Evolutionary conservation across 2,329 filamentous ascomycete genomes (phyloP).

Genomic region (Pseudopyricularia javanii): DNA sequence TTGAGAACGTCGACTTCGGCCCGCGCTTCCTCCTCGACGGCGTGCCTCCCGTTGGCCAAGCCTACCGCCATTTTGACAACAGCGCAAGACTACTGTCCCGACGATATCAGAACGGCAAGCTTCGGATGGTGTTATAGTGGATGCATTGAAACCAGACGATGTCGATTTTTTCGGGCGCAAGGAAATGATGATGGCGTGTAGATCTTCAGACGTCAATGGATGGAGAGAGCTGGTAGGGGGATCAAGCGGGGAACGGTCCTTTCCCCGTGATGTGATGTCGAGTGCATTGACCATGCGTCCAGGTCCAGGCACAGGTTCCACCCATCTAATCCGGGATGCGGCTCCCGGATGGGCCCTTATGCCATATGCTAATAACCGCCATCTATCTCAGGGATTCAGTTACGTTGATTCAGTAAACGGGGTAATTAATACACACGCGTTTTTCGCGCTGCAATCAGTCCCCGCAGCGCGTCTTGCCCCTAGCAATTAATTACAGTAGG

Average conservation of each 20-base stretch:
- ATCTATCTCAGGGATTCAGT: no score
- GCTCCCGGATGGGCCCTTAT: no score
- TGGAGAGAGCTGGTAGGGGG: neutral
- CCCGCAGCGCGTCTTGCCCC: neutral
- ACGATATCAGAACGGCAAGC: no score
- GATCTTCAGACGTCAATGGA: neutral
- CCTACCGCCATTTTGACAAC: slow-evolving; percentile 35
- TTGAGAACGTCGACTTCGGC: slow-evolving; percentile 61
- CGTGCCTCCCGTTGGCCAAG: slow-evolving; percentile 30
- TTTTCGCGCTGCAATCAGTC: neutral
- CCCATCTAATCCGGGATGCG: no score
- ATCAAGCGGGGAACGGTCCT: neutral
- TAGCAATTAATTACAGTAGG: no score
- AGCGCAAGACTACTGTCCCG: neutral
- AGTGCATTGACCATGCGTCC: no score
- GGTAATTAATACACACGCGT: neutral
- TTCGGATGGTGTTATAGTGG: neutral
- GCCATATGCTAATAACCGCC: no score
- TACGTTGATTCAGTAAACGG: neutral
- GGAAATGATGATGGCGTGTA: neutral
- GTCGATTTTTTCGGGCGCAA: neutral
- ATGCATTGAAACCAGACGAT: neutral
- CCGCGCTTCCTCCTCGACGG: slow-evolving; percentile 53
- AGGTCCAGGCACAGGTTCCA: no score
- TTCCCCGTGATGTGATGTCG: no score